Conservation (phyloP, 1,139 yeast genomes). For the Trichomonascaceae sp. region DNA sequence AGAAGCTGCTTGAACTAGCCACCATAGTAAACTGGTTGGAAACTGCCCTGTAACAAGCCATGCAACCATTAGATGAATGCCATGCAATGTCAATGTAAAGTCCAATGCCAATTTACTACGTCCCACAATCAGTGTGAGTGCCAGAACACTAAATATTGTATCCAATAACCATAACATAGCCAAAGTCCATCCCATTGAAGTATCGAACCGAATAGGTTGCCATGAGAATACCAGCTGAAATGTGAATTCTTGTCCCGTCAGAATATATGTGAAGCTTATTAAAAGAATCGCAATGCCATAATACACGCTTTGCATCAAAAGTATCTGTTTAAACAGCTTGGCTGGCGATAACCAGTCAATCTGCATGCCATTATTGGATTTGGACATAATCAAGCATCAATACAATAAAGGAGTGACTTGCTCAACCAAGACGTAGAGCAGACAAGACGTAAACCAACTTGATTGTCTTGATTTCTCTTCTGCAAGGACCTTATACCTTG, state of each 20-base stretch:
- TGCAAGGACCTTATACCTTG: too few species aligned
- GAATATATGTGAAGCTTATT: constrained; percentile 32
- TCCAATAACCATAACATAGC: constrained; percentile 75
- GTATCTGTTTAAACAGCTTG: constrained; percentile 35
- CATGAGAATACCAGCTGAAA: constrained; percentile 76
- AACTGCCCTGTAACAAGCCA: constrained; percentile 60
- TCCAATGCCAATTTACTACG: constrained; percentile 93
- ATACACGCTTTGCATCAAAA: constrained; percentile 34
- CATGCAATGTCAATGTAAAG: constrained; percentile 84
- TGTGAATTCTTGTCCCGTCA: constrained; percentile 41
- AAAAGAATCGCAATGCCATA: constrained; percentile 33
- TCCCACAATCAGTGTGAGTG: constrained; percentile 83
- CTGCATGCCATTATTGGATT: constrained; percentile 1
- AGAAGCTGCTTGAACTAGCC: constrained; percentile 69
- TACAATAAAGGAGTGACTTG: neutral
- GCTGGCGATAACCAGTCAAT: constrained; percentile 33
- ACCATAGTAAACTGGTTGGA: constrained; percentile 75
- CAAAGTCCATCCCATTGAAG: constrained; percentile 73
- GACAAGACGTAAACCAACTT: too few species aligned
- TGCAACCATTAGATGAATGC: constrained; percentile 65
- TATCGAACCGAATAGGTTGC: constrained; percentile 66
- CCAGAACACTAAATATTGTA: constrained; percentile 54
- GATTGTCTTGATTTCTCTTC: too few species aligned
- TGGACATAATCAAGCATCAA: neutral
- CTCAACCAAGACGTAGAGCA: neutral